phyloP scores from a whole-genome alignment of 1,284 basidiomycete species.

The Microbotryum saponariae region DNA sequence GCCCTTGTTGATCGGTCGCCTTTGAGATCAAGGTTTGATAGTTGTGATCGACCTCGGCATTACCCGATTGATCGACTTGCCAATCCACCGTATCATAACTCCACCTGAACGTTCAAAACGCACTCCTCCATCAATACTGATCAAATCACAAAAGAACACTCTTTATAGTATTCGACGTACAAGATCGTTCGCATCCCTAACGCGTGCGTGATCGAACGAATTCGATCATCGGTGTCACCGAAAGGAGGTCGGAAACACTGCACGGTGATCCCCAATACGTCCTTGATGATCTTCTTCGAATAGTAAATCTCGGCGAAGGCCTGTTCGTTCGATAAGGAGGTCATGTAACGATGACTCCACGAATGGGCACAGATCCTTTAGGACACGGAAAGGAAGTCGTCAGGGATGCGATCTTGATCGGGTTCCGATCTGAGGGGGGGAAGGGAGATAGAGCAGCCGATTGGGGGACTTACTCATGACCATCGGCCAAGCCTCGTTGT shows the following conservation, averaged over 20 bases:
- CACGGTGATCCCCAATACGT: slow-evolving; percentile 45
- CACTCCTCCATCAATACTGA: no score
- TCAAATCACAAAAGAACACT: no score
- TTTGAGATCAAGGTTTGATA: slow-evolving; percentile 42
- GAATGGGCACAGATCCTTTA: slow-evolving; percentile 4
- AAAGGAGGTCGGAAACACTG: slow-evolving; percentile 42
- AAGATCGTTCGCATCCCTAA: slow-evolving; percentile 47
- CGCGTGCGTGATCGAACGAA: slow-evolving; percentile 46
- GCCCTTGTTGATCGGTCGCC: slow-evolving; percentile 33
- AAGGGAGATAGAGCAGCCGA: no score
- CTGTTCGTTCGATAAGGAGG: slow-evolving; percentile 45
- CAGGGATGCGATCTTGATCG: no score
- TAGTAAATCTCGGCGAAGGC: slow-evolving; percentile 52
- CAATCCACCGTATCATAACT: slow-evolving; percentile 35
- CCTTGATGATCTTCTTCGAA: slow-evolving; percentile 47
- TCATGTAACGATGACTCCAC: slow-evolving; percentile 36
- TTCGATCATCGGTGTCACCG: slow-evolving; percentile 48
- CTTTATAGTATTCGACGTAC: slow-evolving; percentile 41
- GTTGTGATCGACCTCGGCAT: slow-evolving; percentile 41
- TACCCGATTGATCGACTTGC: not conserved
- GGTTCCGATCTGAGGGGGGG: no score
- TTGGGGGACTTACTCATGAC: slow-evolving; percentile 36
- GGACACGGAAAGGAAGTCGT: not conserved
- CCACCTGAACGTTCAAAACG: not conserved
- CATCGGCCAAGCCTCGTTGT: slow-evolving; percentile 43